These are phyloP conservation scores for Plasmodium malariae DNA, from an alignment of 169 alveolate genomes.

Conservation along the genomic window DNA sequence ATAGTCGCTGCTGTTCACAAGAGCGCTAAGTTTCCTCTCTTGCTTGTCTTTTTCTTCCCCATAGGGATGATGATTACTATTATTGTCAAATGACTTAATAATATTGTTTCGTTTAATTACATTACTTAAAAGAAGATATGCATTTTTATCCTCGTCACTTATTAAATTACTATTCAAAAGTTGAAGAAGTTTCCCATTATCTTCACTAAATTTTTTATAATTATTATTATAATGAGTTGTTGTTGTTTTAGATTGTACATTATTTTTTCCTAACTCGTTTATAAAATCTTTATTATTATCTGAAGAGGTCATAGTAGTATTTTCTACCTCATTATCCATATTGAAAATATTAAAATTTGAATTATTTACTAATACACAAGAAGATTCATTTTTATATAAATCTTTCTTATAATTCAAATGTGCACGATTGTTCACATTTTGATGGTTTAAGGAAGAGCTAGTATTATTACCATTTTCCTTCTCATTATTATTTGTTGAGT, in stretches of 20 bases:
- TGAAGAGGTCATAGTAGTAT: not conserved
- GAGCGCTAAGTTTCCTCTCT: no score
- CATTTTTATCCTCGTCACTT: conserved; percentile 55
- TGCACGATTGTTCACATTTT: not conserved
- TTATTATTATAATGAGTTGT: not conserved
- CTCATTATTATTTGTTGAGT: not conserved
- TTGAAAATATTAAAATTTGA: not conserved
- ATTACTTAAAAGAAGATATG: conserved; percentile 31
- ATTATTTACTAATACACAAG: not conserved
- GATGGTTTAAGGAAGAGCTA: not conserved
- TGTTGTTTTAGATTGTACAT: not conserved
- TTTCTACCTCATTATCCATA: no score
- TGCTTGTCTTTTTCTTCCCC: conserved; percentile 4
- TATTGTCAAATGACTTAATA: not conserved
- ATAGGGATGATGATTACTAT: not conserved
- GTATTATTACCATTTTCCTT: conserved; percentile 9
- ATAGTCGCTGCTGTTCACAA: no score
- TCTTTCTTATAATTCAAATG: not conserved
- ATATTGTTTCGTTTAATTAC: conserved; percentile 2
- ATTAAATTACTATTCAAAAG: conserved; percentile 9
- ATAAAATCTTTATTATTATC: not conserved
- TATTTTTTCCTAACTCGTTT: not conserved
- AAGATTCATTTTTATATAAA: not conserved
- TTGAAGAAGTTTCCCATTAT: conserved; percentile 9
- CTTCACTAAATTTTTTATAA: conserved; percentile 3